phyloP scores from a whole-genome alignment of 768 basidiomycete species.

The Neoboletus brunneissimus region DNA sequence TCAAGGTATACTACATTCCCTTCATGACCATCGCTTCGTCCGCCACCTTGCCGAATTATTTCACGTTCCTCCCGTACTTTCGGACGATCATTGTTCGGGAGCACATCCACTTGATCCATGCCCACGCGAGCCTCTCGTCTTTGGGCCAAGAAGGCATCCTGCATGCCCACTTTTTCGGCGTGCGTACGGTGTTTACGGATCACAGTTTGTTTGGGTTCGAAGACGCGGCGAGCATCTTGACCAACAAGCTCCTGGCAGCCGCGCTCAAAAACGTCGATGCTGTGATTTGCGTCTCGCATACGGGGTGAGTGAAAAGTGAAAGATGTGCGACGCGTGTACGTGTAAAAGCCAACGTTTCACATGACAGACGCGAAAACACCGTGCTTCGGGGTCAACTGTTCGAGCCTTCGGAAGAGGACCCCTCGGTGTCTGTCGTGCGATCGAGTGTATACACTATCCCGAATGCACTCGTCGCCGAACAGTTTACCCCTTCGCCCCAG shows the following conservation, averaged over 20 bases:
- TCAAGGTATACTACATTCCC: constrained; percentile 96
- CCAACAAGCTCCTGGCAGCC: constrained; percentile 90
- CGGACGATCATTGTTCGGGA: constrained; percentile 87
- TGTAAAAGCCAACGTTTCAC: not conserved
- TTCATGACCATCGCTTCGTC: constrained; percentile 85
- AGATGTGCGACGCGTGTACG: not conserved
- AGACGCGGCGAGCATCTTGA: constrained; percentile 94
- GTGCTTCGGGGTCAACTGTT: constrained; percentile 82
- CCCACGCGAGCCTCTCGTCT: constrained; percentile 86
- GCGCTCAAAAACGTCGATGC: constrained; percentile 89
- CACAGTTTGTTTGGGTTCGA: constrained; percentile 96
- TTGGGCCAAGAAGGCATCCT: constrained; percentile 92
- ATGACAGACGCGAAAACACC: constrained; percentile 89
- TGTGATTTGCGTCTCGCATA: constrained; percentile 95
- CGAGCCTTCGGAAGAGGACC: constrained; percentile 44
- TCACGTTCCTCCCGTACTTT: constrained; percentile 89
- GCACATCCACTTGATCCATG: constrained; percentile 82
- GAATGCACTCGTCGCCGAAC: constrained; percentile 83
- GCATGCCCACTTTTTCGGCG: constrained; percentile 81
- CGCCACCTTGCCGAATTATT: constrained; percentile 92
- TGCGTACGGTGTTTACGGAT: constrained; percentile 94
- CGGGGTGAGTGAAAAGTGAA: constrained; percentile 59
- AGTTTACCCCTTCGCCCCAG: constrained; percentile 66
- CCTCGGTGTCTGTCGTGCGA: constrained; percentile 45
- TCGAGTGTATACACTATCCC: constrained; percentile 87